A percentile compares a stretch with the other conserved stretches of the same genome.
These are phyloP conservation scores for Brassica cretica DNA, from an alignment of 345 rosid species.

Conservation along the genomic window DNA sequence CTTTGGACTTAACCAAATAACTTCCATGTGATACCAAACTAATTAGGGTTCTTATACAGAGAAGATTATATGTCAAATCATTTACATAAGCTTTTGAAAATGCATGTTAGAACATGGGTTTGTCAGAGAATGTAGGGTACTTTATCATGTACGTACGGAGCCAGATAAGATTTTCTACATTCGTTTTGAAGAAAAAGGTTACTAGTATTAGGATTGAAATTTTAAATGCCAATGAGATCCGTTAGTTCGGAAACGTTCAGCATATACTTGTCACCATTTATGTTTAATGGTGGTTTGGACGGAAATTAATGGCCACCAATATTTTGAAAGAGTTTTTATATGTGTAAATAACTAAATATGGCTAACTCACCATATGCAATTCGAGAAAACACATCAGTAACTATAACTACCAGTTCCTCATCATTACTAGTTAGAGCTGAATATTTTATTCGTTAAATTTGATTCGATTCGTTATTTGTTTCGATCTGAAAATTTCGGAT, in stretches of 20 bases:
- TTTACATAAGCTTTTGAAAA: slow-evolving; percentile 27
- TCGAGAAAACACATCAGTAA: not conserved
- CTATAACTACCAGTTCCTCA: not conserved
- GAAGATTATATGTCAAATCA: slow-evolving; percentile 29
- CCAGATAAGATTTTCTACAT: slow-evolving; percentile 15
- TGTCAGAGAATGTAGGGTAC: slow-evolving; percentile 70
- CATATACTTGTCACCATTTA: not conserved
- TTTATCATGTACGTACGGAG: slow-evolving; percentile 56
- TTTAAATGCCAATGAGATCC: not conserved
- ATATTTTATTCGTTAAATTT: too few relatives aligned
- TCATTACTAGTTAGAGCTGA: not conserved
- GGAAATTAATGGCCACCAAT: slow-evolving; percentile 14
- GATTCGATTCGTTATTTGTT: too few relatives aligned
- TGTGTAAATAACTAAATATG: not conserved
- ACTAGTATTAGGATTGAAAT: not conserved
- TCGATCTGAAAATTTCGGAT: too few relatives aligned
- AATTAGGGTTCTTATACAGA: slow-evolving; percentile 6
- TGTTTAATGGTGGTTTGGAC: not conserved
- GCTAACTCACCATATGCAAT: not conserved
- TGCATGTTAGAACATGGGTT: slow-evolving; percentile 43
- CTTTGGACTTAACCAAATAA: not conserved
- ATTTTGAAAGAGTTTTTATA: not conserved
- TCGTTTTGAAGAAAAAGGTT: slow-evolving; percentile 20
- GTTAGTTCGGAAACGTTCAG: not conserved
- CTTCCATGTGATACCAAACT: slow-evolving; percentile 6